Base-by-base conservation (phyloP, 129 eudicot species). In the Rutidosis leptorrhynchoides region DNA sequence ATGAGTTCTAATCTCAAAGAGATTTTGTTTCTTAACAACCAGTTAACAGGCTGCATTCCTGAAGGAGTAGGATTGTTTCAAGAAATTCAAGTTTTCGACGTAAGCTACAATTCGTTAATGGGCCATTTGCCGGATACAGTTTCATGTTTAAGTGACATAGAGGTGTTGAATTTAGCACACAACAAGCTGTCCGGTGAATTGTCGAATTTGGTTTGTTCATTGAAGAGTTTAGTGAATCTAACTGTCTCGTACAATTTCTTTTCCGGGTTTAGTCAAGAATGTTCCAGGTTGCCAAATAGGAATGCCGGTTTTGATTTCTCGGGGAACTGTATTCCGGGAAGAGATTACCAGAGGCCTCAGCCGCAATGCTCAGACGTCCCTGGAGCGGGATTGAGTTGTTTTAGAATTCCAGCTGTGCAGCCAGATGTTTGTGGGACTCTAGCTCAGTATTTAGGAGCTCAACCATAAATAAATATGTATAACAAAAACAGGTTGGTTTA, bases 311-410 rank as follows among this genome's bases (percentile, higher is more conserved):
- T 87, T 65, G 95, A 87, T 79, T 79, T 87, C 59, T 69, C 90
- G 7, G 60, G 63, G 64, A 87, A 87, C 57, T 87, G 95, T 69
- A 87, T 87, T 6, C 95, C 96, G 1, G 98, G 98, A 22, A 77
- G 70, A 64, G 71, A 74, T 10, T 77, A 83, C 90, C 98, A 91
- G 64, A 85, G 98, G 72, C 98, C 98, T 16, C 68, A 76, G 71
- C 96, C 93, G 1, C 94, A 91, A 45, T 91, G 98, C 49, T 67
- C 80, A 29, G 72, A 23, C 54, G 26, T 81, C 55, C 96, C 96
- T 3, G 90, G 94, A 0, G 81, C 80, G 10, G 73, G 87, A 11
- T 74, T 81, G 43, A 86, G 82, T 70, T 87, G 98, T 33, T 65
- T 85, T n/a, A 84, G 96, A 45, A 79, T 91, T 16, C 98, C 98